Percentiles rank a stretch among this genome's conserved stretches.
These are phyloP conservation scores for Anisodus acutangulus DNA, from an alignment of 257 asterid genomes.

Conservation along the genomic window DNA sequence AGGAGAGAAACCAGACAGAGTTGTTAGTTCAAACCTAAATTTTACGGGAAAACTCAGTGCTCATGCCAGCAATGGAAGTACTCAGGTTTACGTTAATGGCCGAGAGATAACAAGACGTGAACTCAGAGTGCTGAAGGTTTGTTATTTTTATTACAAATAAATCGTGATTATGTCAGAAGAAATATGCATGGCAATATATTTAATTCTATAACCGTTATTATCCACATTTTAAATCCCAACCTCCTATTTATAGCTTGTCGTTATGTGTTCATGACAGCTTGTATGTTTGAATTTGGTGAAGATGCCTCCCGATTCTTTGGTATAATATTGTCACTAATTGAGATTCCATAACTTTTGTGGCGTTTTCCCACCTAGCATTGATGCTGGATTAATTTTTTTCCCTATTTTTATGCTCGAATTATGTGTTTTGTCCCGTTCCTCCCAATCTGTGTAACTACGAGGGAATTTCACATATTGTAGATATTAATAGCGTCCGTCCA, in stretches of 20 bases:
- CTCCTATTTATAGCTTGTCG: background rate
- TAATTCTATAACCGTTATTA: background rate
- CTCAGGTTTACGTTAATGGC: slow-evolving; percentile 94
- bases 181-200: slow-evolving; percentile 13
- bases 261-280: slow-evolving; percentile 16
- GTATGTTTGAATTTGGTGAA: background rate
- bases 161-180: background rate
- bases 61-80: slow-evolving; percentile 86
- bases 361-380: background rate
- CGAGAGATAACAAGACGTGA: slow-evolving; percentile 92
- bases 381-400: background rate
- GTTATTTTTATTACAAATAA: slow-evolving; percentile 28
- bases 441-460: background rate
- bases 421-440: background rate
- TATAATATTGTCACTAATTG: background rate
- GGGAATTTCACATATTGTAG: background rate
- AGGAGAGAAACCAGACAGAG: slow-evolving; percentile 90
- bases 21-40: slow-evolving; percentile 79
- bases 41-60: slow-evolving; percentile 87
- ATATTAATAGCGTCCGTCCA: background rate
- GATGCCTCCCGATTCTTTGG: background rate
- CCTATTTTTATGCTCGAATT: background rate
- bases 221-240: background rate
- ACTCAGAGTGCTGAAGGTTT: slow-evolving; percentile 81
- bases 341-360: background rate